Evolutionary conservation across 805 yeast genomes (phyloP).

Genomic region (Candida pseudoglaebosa): DNA sequence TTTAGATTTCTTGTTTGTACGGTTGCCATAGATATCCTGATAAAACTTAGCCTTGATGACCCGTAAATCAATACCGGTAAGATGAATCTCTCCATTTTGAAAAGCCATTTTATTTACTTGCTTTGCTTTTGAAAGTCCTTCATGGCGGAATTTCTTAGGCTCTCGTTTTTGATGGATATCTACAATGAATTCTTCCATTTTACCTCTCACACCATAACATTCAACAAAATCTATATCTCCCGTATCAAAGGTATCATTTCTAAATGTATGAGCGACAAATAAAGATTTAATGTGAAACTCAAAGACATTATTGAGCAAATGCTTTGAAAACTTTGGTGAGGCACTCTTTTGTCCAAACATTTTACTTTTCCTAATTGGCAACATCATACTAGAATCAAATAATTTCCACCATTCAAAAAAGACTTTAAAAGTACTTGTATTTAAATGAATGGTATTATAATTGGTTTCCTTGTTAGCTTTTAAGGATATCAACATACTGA

Average conservation of each 20-base stretch:
- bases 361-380: slow-evolving; percentile 75
- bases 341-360: slow-evolving; percentile 57
- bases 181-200: slow-evolving; percentile 33
- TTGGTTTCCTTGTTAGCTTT: slow-evolving; percentile 32
- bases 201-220: slow-evolving; percentile 63
- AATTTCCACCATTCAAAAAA: slow-evolving; percentile 85
- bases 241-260: slow-evolving; percentile 40
- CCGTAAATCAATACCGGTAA: slow-evolving; percentile 57
- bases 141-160: slow-evolving; percentile 31
- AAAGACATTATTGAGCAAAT: slow-evolving; percentile 75
- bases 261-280: slow-evolving; percentile 68
- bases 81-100: slow-evolving; percentile 59
- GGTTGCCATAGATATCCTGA: slow-evolving; percentile 21
- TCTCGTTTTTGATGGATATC: slow-evolving; percentile 42
- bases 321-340: slow-evolving; percentile 69
- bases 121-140: slow-evolving; percentile 44
- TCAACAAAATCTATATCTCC: slow-evolving; percentile 43
- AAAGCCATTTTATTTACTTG: slow-evolving; percentile 55
- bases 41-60: slow-evolving; percentile 47
- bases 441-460: slow-evolving; percentile 71
- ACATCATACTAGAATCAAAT: slow-evolving; percentile 71
- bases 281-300: slow-evolving; percentile 69
- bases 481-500: slow-evolving; percentile 40
- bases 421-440: slow-evolving; percentile 63
- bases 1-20: slow-evolving; percentile 6